Evolutionary conservation across 2,329 filamentous ascomycete genomes (phyloP).

Genomic region (Paecilomyces variotii): DNA sequence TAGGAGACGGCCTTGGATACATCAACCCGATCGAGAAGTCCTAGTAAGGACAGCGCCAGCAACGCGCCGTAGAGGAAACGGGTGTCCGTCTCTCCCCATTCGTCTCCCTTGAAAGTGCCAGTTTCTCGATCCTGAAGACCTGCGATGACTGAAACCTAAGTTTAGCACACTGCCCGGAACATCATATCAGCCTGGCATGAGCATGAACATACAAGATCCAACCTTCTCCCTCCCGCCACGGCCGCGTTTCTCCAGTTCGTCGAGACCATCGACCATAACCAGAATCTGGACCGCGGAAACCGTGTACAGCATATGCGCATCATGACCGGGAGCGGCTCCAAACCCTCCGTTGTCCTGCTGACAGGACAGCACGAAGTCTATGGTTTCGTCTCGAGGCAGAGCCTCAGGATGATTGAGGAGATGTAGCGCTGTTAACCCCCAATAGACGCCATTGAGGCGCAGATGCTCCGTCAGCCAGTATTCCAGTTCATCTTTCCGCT

Average conservation of each 20-base stretch:
- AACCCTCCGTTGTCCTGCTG: conserved; percentile 85
- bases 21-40: conserved; percentile 64
- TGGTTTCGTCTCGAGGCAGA: conserved; percentile 69
- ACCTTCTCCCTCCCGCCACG: conserved; percentile 62
- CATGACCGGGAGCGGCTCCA: conserved; percentile 86
- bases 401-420: conserved; percentile 74
- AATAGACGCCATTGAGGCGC: conserved; percentile 91
- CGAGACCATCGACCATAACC: conserved; percentile 74
- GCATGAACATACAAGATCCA: conserved; percentile 60
- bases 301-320: conserved; percentile 93
- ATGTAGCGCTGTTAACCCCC: conserved; percentile 85
- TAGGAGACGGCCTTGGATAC: conserved; percentile 72
- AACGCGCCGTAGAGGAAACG: conserved; percentile 87
- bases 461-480: conserved; percentile 98
- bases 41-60: conserved; percentile 79
- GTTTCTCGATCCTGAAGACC: conserved; percentile 69
- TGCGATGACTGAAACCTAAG: conserved; percentile 57
- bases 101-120: conserved; percentile 86
- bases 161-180: conserved; percentile 11
- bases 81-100: conserved; percentile 95
- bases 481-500: conserved; percentile 87
- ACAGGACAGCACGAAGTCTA: conserved; percentile 93
- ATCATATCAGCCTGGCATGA: conserved; percentile 7
- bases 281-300: conserved; percentile 92
- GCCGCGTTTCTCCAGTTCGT: conserved; percentile 66